phyloP scores from a whole-genome alignment of 1,139 yeast species.

The Pichia sp. region DNA sequence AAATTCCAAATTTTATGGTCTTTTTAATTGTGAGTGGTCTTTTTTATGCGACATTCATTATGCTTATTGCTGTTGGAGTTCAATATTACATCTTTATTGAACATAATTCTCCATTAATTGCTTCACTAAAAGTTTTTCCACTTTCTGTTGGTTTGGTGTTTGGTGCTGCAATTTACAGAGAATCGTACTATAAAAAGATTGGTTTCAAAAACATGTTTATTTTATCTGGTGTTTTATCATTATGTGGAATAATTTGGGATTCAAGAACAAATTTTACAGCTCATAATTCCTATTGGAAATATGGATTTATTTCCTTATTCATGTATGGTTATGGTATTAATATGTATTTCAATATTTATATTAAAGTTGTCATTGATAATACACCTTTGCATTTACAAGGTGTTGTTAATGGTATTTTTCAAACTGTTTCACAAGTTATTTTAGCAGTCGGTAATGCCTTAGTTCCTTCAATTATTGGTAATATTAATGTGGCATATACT shows the following conservation, averaged over 20 bases:
- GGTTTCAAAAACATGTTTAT: constrained; percentile 21
- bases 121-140: constrained; percentile 28
- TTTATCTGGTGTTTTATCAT: constrained; percentile 14
- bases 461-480: constrained; percentile 25
- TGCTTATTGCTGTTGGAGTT: constrained; percentile 11
- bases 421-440: constrained; percentile 29
- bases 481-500: constrained; percentile 11
- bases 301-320: constrained; percentile 21
- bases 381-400: constrained; percentile 32
- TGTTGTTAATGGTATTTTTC: constrained; percentile 30
- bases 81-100: constrained; percentile 18
- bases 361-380: constrained; percentile 22
- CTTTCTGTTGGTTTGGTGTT: constrained; percentile 16
- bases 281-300: constrained; percentile 27
- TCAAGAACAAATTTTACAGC: constrained; percentile 20
- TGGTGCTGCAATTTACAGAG: constrained; percentile 13
- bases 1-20: constrained; percentile 17
- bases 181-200: constrained; percentile 10
- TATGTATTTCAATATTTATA: constrained; percentile 19
- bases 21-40: constrained; percentile 12
- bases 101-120: constrained; percentile 22
- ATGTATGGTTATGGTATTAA: constrained; percentile 19
- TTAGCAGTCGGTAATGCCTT: constrained; percentile 26
- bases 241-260: constrained; percentile 22
- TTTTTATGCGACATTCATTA: constrained; percentile 11